A percentile compares a stretch with the other conserved stretches of the same genome.
Evolutionary conservation across 2,329 filamentous ascomycete species (phyloP).

Genomic region (Talaromyces sp.): DNA sequence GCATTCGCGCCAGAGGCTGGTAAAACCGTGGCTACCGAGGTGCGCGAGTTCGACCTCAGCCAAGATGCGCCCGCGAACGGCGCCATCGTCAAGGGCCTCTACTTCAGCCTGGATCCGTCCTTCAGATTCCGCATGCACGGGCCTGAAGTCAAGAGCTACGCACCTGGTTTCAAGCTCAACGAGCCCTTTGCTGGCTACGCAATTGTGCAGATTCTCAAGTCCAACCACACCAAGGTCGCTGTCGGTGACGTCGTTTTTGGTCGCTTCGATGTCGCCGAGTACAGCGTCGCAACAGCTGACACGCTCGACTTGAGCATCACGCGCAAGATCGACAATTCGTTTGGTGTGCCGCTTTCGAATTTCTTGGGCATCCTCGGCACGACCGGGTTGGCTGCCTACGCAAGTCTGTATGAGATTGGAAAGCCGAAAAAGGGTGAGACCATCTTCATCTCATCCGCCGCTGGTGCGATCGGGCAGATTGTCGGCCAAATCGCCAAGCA

Average conservation of each 20-base stretch:
- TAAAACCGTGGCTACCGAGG: slow-evolving; percentile 63
- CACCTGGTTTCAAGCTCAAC: slow-evolving; percentile 55
- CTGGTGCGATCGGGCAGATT: slow-evolving; percentile 74
- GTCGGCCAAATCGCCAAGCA: slow-evolving; percentile 83
- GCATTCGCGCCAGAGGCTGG: slow-evolving; percentile 62
- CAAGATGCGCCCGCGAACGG: slow-evolving; percentile 49
- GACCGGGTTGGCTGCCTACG: slow-evolving; percentile 71
- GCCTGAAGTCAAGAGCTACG: slow-evolving; percentile 61
- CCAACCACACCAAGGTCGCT: slow-evolving; percentile 58
- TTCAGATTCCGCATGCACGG: slow-evolving; percentile 73
- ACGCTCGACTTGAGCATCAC: slow-evolving; percentile 34
- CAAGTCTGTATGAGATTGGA: slow-evolving; percentile 68
- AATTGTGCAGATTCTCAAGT: slow-evolving; percentile 66
- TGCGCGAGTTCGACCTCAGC: slow-evolving; percentile 59
- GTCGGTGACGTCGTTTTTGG: slow-evolving; percentile 62
- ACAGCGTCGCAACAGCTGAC: slow-evolving; percentile 46
- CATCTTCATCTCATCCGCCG: slow-evolving; percentile 74
- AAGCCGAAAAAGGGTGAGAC: slow-evolving; percentile 72
- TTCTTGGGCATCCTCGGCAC: slow-evolving; percentile 75
- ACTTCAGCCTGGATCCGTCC: slow-evolving; percentile 78
- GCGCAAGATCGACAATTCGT: slow-evolving; percentile 55
- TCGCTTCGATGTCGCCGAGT: slow-evolving; percentile 59
- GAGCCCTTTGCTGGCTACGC: slow-evolving; percentile 59
- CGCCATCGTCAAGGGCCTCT: slow-evolving; percentile 64
- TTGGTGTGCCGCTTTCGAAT: slow-evolving; percentile 46